Evolutionary conservation across 2,329 filamentous ascomycete genomes (phyloP).

Genomic region (Aureobasidium lini): DNA sequence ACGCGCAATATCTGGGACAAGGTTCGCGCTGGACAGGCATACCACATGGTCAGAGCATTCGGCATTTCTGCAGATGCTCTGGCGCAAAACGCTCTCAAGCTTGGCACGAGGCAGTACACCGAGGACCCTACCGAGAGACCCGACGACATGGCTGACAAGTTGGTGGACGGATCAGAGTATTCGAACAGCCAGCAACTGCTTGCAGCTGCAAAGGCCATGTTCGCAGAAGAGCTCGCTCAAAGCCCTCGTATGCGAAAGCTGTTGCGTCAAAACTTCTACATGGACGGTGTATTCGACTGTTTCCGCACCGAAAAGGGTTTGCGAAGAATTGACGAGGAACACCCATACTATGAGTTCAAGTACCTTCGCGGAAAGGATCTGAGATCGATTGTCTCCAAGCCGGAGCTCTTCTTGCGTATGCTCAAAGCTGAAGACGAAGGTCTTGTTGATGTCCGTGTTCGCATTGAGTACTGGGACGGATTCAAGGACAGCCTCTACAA

Average conservation of each 20-base stretch:
- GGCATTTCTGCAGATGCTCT: conserved; percentile 85
- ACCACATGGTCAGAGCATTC: conserved; percentile 77
- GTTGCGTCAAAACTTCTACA: conserved; percentile 76
- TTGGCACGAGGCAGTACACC: conserved; percentile 70
- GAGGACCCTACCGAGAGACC: conserved; percentile 77
- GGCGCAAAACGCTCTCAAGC: conserved; percentile 74
- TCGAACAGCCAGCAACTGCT: conserved; percentile 68
- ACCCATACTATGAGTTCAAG: conserved; percentile 96
- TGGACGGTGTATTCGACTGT: conserved; percentile 76
- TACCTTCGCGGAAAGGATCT: conserved; percentile 89
- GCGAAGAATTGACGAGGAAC: conserved; percentile 86
- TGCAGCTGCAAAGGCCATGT: conserved; percentile 74
- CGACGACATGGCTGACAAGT: conserved; percentile 75
- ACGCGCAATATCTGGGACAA: conserved; percentile 76
- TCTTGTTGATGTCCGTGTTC: conserved; percentile 75
- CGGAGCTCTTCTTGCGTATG: conserved; percentile 93
- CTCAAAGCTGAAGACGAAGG: conserved; percentile 94
- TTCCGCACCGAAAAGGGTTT: conserved; percentile 88
- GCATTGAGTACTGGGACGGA: conserved; percentile 65
- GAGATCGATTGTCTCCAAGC: conserved; percentile 68
- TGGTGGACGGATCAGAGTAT: conserved; percentile 65
- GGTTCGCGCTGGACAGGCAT: conserved; percentile 70
- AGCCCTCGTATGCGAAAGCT: conserved; percentile 86
- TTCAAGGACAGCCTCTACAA: conserved; percentile 71
- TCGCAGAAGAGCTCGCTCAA: conserved; percentile 79